phyloP scores from a whole-genome alignment of 2,329 filamentous ascomycete species.

The Cladosporium sp. region DNA sequence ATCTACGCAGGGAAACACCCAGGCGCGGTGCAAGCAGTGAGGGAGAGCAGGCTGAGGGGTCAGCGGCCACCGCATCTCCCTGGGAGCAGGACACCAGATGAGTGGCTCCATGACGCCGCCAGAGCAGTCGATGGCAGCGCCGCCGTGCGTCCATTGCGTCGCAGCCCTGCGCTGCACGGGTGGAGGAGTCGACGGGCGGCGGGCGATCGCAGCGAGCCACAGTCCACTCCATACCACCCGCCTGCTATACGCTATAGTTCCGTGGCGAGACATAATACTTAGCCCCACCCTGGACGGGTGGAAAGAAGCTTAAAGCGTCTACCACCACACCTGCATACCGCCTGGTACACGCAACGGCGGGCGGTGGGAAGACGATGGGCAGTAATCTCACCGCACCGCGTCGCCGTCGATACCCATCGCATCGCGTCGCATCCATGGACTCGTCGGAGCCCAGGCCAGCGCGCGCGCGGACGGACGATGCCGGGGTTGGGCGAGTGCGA shows the following conservation, averaged over 20 bases:
- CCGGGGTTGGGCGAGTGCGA: background rate
- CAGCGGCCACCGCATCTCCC: constrained; percentile 19
- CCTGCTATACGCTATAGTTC: constrained; percentile 18
- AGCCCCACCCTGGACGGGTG: constrained; percentile 13
- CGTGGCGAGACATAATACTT: constrained; percentile 18
- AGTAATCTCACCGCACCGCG: constrained; percentile 15
- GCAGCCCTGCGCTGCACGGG: constrained; percentile 27
- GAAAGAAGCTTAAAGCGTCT: constrained; percentile 13
- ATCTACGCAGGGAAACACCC: constrained; percentile 20
- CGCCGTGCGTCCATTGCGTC: constrained; percentile 34
- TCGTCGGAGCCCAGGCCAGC: background rate
- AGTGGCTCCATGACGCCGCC: constrained; percentile 34
- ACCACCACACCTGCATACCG: constrained; percentile 16
- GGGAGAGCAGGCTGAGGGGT: constrained; percentile 23
- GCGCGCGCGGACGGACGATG: background rate
- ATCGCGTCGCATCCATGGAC: background rate
- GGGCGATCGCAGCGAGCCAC: constrained; percentile 15
- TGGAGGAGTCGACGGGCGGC: constrained; percentile 16
- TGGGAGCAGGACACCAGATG: constrained; percentile 23
- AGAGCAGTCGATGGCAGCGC: constrained; percentile 32
- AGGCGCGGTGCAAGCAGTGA: constrained; percentile 17
- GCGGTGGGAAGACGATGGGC: constrained; percentile 13
- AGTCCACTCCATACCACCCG: constrained; percentile 13
- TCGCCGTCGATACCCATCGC: background rate
- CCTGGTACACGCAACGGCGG: constrained; percentile 15